phyloP scores from a whole-genome alignment of 257 asterid species.

The Solanum habrochaites region DNA sequence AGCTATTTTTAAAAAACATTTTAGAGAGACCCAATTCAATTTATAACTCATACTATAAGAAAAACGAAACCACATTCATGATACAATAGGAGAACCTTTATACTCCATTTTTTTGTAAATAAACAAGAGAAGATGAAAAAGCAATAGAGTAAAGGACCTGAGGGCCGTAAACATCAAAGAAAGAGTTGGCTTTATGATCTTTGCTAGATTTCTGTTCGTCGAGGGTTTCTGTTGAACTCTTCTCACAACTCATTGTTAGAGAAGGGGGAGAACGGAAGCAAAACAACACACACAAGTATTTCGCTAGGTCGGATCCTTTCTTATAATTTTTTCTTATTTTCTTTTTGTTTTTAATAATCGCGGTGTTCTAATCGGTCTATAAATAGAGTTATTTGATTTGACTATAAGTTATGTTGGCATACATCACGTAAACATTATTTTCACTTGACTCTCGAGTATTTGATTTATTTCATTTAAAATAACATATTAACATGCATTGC shows the following conservation, averaged over 20 bases:
- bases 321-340: neutral
- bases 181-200: slow-evolving; percentile 24
- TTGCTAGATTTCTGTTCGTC: slow-evolving; percentile 21
- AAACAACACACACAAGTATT: neutral
- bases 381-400: too few relatives aligned
- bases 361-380: too few relatives aligned
- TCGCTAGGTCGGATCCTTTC: neutral
- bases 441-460: too few relatives aligned
- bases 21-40: neutral
- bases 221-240: slow-evolving; percentile 12
- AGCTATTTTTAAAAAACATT: neutral
- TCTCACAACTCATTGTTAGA: slow-evolving; percentile 28
- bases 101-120: neutral
- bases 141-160: slow-evolving; percentile 26
- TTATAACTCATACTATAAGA: neutral
- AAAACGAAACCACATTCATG: neutral
- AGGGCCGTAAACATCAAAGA: slow-evolving; percentile 75
- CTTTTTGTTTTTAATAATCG: too few relatives aligned
- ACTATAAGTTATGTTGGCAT: too few relatives aligned
- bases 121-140: neutral
- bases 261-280: neutral
- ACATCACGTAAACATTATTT: too few relatives aligned
- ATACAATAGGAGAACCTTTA: neutral
- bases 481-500: too few relatives aligned
- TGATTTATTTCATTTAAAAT: too few relatives aligned